Conservation (phyloP, 352 stramenopile species). For the Blastocystis sp. region DNA sequence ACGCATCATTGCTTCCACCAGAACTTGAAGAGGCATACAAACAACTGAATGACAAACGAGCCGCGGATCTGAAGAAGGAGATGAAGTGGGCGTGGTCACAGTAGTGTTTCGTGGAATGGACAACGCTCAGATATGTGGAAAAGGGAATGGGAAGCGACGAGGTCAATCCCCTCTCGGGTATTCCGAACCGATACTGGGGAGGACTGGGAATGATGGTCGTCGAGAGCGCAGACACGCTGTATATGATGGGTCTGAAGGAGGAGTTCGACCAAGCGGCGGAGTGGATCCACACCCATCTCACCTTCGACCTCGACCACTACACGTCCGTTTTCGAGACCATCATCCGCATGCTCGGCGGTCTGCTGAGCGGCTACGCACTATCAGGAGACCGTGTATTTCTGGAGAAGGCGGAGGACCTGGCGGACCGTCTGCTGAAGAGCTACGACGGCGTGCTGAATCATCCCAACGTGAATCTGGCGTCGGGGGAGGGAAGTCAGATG, state of each 20-base stretch:
- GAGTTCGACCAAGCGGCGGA: slow-evolving; percentile 69
- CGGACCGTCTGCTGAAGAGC: slow-evolving; percentile 66
- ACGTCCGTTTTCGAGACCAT: slow-evolving; percentile 91
- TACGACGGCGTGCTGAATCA: slow-evolving; percentile 65
- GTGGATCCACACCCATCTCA: not conserved
- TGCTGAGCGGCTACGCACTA: slow-evolving; percentile 83
- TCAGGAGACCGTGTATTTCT: slow-evolving; percentile 71
- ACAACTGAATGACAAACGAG: not conserved
- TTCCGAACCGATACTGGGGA: slow-evolving; percentile 67
- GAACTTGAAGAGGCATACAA: slow-evolving; percentile 8
- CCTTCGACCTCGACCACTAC: slow-evolving; percentile 73
- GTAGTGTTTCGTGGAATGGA: not conserved
- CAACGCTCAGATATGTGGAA: slow-evolving; percentile 66
- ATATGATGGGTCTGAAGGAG: slow-evolving; percentile 70
- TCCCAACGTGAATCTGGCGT: slow-evolving; percentile 61
- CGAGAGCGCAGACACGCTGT: slow-evolving; percentile 72
- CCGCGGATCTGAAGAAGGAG: not conserved
- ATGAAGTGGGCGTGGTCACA: slow-evolving; percentile 30
- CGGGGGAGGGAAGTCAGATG: not conserved
- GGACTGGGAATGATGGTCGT: slow-evolving; percentile 71
- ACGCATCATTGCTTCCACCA: not conserved
- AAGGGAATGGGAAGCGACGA: slow-evolving; percentile 71
- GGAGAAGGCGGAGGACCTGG: slow-evolving; percentile 69
- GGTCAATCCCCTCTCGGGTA: slow-evolving; percentile 66
- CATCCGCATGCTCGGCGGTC: slow-evolving; percentile 86